Conservation (phyloP, 148 eudicot genomes). For the Rhododendron griersonianum region DNA sequence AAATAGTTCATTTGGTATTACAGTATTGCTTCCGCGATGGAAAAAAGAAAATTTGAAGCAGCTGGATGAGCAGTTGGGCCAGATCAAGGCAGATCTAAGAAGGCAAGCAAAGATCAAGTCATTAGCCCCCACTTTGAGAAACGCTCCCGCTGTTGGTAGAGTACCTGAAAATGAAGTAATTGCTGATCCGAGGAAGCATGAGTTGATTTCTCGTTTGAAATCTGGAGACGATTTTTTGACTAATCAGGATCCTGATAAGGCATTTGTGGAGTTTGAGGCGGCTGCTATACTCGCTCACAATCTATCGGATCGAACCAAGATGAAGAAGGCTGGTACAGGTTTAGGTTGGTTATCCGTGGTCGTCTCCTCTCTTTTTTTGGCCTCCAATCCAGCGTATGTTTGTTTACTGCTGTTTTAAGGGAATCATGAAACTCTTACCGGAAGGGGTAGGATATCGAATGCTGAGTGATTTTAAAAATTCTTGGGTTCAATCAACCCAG, state of each 20-base stretch:
- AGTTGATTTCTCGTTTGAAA: slow-evolving; percentile 64
- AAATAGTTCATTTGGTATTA: not conserved
- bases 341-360: slow-evolving; percentile 49
- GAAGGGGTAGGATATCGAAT: not conserved
- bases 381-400: not conserved
- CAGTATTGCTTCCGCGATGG: slow-evolving; percentile 79
- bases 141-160: slow-evolving; percentile 72
- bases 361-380: not conserved
- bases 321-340: slow-evolving; percentile 91
- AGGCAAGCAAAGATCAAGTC: slow-evolving; percentile 96
- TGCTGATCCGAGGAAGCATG: slow-evolving; percentile 71
- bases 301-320: slow-evolving; percentile 69
- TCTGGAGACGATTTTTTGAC: slow-evolving; percentile 68
- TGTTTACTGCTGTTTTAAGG: not conserved
- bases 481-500: not conserved
- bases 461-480: not conserved
- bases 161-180: slow-evolving; percentile 69
- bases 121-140: slow-evolving; percentile 81
- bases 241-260: slow-evolving; percentile 74
- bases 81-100: slow-evolving; percentile 77
- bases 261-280: slow-evolving; percentile 63
- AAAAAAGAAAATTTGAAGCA: slow-evolving; percentile 65
- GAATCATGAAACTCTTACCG: not conserved
- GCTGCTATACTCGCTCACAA: slow-evolving; percentile 77
- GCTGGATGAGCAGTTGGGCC: slow-evolving; percentile 85